Evolutionary conservation across 129 eudicot genomes (phyloP), one percentile per base, ranked within the genome.

Genomic region (Cynara cardunculus): DNA sequence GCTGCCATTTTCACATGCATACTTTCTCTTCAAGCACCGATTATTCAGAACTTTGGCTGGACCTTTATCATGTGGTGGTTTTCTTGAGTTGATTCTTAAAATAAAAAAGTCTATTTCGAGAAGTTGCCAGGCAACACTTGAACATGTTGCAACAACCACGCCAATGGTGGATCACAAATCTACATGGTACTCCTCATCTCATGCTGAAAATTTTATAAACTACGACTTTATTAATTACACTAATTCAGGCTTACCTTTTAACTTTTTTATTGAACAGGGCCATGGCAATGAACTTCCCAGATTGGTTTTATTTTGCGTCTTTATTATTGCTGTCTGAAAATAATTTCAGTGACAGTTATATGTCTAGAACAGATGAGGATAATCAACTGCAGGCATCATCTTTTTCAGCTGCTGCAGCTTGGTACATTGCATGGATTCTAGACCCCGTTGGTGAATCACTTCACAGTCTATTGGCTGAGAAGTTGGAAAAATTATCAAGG

Each of bases 391-490:
- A 14, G 19, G 75, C 82, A 84, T 27, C 81, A 71, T 68, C 82
- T 71, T 78, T 74, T 88, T 84, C 84, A 67, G 86, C 85, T 65
- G 80, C 71, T 39, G 92, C 97, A 32, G 88, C 97, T 62, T 85
- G 89, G 87, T 92, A 83, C 73, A 89, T 92, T 73, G 90, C 96
- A 39, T 92, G 97, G 97, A 80, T 90, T 80, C 73, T 92, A 69
- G 67, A 86, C 35, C 97, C 97, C 32, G 26, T 72, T 25, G 75
- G 69, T 46, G 85, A 78, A 82, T 81, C 83, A 66, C 30, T 75
- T 72, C 84, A 84, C 66, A 78, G 77, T 21, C 34, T 41, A 7
- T 69, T 86, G 53, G 87, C 82, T 62, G 80, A 87, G 74, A 81
- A 73, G 77, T 87, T 88, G 56, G 64, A 21, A n/a, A 92, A 87